phyloP scores from a whole-genome alignment of 495 filamentous ascomycete genomes.

The Astrothelium macrocarpum region DNA sequence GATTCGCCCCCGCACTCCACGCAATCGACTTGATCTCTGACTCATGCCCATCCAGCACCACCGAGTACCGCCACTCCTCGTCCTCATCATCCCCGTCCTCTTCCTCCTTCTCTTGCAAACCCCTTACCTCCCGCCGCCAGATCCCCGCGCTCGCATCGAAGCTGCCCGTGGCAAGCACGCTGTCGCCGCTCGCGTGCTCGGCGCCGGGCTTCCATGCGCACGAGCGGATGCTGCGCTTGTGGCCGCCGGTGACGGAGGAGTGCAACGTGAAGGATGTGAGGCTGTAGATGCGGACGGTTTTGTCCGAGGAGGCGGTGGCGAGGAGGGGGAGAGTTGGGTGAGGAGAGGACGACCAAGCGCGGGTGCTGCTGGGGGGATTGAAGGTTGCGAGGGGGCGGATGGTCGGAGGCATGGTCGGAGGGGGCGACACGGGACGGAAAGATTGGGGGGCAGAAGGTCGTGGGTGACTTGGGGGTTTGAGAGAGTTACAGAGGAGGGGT shows the following conservation, averaged over 20 bases:
- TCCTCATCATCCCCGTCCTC: slow-evolving; percentile 42
- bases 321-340: slow-evolving; percentile 83
- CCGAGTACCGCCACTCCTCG: slow-evolving; percentile 75
- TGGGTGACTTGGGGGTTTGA: background rate
- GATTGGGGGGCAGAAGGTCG: background rate
- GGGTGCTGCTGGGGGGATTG: slow-evolving; percentile 58
- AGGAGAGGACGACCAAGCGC: slow-evolving; percentile 74
- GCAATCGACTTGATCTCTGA: slow-evolving; percentile 82
- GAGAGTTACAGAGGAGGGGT: no score
- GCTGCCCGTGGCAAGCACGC: slow-evolving; percentile 77
- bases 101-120: slow-evolving; percentile 26
- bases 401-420: slow-evolving; percentile 26
- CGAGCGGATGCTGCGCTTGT: slow-evolving; percentile 74
- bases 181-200: slow-evolving; percentile 38
- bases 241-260: slow-evolving; percentile 72
- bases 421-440: background rate
- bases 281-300: slow-evolving; percentile 78
- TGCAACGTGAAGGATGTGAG: slow-evolving; percentile 68
- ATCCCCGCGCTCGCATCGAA: slow-evolving; percentile 87
- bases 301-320: slow-evolving; percentile 78
- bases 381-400: slow-evolving; percentile 39
- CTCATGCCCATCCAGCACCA: slow-evolving; percentile 88
- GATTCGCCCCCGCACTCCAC: slow-evolving; percentile 69
- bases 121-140: slow-evolving; percentile 60
- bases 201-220: slow-evolving; percentile 71